A percentile compares a stretch with the other conserved stretches of the same genome.
Evolutionary conservation across 352 stramenopile genomes (phyloP).

Genomic region (Pythium dissotocum): DNA sequence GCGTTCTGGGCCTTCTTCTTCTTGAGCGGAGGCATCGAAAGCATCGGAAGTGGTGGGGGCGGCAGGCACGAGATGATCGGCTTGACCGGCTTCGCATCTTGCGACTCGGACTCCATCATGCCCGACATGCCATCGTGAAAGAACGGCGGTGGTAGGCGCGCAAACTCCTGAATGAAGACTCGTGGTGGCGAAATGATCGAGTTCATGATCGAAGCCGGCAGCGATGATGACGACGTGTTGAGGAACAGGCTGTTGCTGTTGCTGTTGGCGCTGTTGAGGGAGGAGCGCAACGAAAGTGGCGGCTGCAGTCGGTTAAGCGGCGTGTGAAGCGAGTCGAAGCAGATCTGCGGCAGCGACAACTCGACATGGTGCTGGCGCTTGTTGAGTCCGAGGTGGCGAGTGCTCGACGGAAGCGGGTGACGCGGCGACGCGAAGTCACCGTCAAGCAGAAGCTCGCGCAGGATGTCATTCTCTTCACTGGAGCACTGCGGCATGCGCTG

Average conservation of each 20-base stretch:
- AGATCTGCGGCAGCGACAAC: conserved; percentile 71
- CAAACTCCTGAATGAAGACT: conserved; percentile 80
- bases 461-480: conserved; percentile 71
- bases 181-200: conserved; percentile 72
- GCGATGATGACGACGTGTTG: conserved; percentile 37
- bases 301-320: conserved; percentile 59
- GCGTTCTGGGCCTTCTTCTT: conserved; percentile 45
- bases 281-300: conserved; percentile 39
- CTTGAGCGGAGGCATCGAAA: conserved; percentile 76
- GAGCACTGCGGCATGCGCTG: conserved; percentile 38
- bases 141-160: conserved; percentile 57
- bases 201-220: conserved; percentile 61
- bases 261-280: neutral
- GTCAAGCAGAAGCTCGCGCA: conserved; percentile 73
- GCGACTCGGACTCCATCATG: conserved; percentile 28
- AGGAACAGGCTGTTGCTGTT: conserved; percentile 22
- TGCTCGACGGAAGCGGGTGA: conserved; percentile 46
- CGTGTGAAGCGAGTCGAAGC: conserved; percentile 54
- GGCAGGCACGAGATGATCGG: conserved; percentile 61
- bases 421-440: conserved; percentile 67
- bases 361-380: conserved; percentile 66
- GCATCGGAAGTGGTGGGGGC: conserved; percentile 60
- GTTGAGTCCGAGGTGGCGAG: conserved; percentile 39
- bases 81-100: conserved; percentile 29
- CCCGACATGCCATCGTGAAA: conserved; percentile 46